A percentile compares a stretch with the other conserved stretches of the same genome.
phyloP scores from a whole-genome alignment of 352 stramenopile species.

The Vaucheria bursata region DNA sequence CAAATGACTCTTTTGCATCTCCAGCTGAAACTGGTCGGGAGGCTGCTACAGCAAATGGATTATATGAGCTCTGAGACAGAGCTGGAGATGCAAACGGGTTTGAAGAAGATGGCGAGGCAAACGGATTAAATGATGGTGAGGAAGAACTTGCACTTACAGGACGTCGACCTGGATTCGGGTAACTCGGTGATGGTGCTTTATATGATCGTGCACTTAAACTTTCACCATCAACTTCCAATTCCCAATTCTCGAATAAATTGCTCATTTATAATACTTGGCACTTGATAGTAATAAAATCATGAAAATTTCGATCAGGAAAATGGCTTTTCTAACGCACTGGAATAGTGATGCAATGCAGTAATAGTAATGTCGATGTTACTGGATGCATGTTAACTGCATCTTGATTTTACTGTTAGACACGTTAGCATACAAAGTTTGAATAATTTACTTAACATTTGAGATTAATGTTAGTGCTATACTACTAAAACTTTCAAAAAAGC shows the following conservation, averaged over 20 bases:
- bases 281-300: no score
- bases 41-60: slow-evolving; percentile 2
- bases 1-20: background rate
- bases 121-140: background rate
- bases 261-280: no score
- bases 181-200: background rate
- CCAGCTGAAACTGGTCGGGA: background rate
- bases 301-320: no score
- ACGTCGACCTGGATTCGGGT: background rate
- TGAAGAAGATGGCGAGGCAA: background rate
- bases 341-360: no score
- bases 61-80: background rate
- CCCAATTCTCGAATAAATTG: slow-evolving; percentile 8
- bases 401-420: no score
- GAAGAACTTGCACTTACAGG: background rate
- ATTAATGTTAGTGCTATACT: no score
- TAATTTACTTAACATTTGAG: no score
- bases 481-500: no score
- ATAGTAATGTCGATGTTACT: no score
- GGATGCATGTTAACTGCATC: no score
- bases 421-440: no score
- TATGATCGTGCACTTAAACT: background rate
- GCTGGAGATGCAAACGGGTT: background rate
- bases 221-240: background rate
- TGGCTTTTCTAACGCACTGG: no score